Evolutionary conservation across 768 basidiomycete genomes (phyloP).

Genomic region (Boletus pseudopeckii): DNA sequence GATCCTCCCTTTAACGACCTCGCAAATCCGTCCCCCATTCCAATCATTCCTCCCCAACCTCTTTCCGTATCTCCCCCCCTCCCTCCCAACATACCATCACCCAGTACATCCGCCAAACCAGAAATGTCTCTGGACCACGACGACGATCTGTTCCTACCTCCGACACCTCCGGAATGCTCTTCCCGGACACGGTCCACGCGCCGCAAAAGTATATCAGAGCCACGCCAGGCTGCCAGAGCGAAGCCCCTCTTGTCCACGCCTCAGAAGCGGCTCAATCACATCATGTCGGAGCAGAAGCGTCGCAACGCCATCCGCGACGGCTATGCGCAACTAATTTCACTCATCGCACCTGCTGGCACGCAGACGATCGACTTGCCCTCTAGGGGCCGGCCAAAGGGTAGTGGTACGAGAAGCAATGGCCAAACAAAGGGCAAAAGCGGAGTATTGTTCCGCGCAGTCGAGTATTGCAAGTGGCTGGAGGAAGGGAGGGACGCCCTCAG

Average conservation of each 20-base stretch:
- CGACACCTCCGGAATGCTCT: slow-evolving; percentile 12
- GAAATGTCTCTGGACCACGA: slow-evolving; percentile 6
- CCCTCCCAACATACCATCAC: slow-evolving; percentile 1
- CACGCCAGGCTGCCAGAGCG: slow-evolving; percentile 34
- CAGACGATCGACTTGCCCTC: slow-evolving; percentile 72
- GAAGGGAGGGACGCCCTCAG: slow-evolving; percentile 70
- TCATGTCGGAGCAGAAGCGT: slow-evolving; percentile 92
- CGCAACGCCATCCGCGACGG: slow-evolving; percentile 89
- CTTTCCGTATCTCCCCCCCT: not conserved
- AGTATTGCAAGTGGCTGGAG: slow-evolving; percentile 85
- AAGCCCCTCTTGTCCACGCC: slow-evolving; percentile 77
- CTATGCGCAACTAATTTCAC: slow-evolving; percentile 78
- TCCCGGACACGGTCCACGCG: slow-evolving; percentile 13
- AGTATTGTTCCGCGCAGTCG: slow-evolving; percentile 81
- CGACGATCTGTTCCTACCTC: not conserved
- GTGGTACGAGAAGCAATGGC: slow-evolving; percentile 59
- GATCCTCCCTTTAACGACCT: slow-evolving; percentile 29
- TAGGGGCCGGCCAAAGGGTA: slow-evolving; percentile 77
- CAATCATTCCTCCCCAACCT: not conserved
- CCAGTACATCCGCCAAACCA: slow-evolving; percentile 6
- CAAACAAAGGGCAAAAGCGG: slow-evolving; percentile 87
- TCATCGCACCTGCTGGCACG: slow-evolving; percentile 77
- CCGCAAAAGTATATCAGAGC: slow-evolving; percentile 24
- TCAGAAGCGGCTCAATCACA: slow-evolving; percentile 88
- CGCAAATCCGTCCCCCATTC: slow-evolving; percentile 4